Conservation (phyloP, 768 basidiomycete genomes). For the Suillus variegatus region DNA sequence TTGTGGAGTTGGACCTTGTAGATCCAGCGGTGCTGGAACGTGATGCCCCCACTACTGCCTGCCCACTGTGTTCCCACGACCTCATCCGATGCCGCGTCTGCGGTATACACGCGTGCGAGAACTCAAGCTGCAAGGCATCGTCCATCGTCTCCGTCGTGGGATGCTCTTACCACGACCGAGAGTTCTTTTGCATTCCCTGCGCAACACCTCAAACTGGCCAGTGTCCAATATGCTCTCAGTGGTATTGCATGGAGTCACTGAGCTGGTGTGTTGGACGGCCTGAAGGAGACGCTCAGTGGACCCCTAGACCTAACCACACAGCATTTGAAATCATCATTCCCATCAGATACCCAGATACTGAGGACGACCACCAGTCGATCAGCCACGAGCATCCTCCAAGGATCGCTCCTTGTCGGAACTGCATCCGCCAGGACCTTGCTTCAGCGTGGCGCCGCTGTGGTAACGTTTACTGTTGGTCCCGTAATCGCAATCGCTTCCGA, state of each 20-base stretch:
- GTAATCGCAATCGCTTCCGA: neutral
- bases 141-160: neutral
- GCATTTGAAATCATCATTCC: neutral
- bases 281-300: neutral
- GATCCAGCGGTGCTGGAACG: neutral
- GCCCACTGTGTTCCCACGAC: slow-evolving; percentile 1
- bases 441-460: slow-evolving; percentile 1
- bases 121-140: neutral
- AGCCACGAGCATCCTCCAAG: neutral
- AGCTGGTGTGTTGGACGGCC: slow-evolving; percentile 6
- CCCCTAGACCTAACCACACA: neutral
- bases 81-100: neutral
- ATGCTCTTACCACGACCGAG: slow-evolving; percentile 3
- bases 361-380: neutral
- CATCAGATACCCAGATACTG: neutral
- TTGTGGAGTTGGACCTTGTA: slow-evolving; percentile 1
- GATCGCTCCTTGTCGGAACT: neutral
- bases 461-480: slow-evolving; percentile 2
- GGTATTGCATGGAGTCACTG: slow-evolving; percentile 4
- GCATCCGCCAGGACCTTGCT: neutral
- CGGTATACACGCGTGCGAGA: slow-evolving; percentile 1
- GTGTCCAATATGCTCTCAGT: slow-evolving; percentile 2
- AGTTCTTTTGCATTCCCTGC: slow-evolving; percentile 1
- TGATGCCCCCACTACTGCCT: neutral
- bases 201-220: neutral